Base-by-base conservation (phyloP, 1,284 basidiomycete genomes). In the Ceratobasidium sp. region DNA sequence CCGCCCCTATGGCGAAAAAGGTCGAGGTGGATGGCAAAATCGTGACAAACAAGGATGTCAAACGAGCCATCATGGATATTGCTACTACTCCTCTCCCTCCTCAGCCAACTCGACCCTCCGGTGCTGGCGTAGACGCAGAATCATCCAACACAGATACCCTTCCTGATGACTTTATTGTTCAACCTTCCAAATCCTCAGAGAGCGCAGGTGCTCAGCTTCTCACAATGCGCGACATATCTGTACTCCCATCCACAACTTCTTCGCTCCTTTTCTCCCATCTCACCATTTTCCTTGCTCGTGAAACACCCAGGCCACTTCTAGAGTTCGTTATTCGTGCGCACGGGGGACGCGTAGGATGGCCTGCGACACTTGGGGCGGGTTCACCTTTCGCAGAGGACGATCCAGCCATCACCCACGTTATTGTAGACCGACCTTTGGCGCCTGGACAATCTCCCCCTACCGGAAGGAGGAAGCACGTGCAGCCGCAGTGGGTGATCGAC, bases 401-500 rank as follows among this genome's bases (percentile, higher is more conserved):
- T 77, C 87, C 90, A 69, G 87, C 88, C 30, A 97, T 99, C 79
- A 99, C 97, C 4, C 97, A 99, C 82, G 91, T 98, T 76, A 90
- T 99, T 76, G 91, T 98, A 77, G 97, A 99, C 81, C 88, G 97
- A 72, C 97, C 97, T 0, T 75, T 79, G 43, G 75, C 79, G 1
- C 28, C 59, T 1, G 78, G 79, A 2, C 72, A 76, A 36, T 77
- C 76, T 34, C 74, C 77, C 23, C 32, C 75, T 32, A 75, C 76
- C 2, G 46, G 85, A 64, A 88, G 89, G 79, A 87, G 96, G 77
- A 94, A 93, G 77, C 94, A 93, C 81, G 87, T 99, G 9, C 97
- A 99, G 81, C 97, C 97, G 18, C 97, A 99, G 81, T 99, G 97
- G 97, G 88, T 98, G 32, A 93, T 96, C 41, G 97, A 99, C 81